A percentile compares a stretch with the other conserved stretches of the same genome.
Evolutionary conservation across 352 stramenopile species (phyloP).

Genomic region (Globisporangium viniferum): DNA sequence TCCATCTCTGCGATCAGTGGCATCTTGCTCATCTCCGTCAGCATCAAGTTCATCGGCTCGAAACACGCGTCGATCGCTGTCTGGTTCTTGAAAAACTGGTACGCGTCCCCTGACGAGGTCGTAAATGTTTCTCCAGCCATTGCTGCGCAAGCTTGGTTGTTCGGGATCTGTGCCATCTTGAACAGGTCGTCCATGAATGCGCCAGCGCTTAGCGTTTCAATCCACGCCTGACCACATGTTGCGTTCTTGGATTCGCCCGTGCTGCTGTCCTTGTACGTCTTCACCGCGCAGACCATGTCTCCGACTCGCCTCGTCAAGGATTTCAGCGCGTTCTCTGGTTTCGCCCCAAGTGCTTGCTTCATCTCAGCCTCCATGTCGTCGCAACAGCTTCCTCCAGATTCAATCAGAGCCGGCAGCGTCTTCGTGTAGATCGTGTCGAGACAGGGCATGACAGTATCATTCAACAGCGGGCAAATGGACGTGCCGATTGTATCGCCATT

Average conservation of each 20-base stretch:
- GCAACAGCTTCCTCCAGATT: conserved; percentile 27
- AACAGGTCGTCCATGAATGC: conserved; percentile 22
- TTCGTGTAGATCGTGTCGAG: conserved; percentile 27
- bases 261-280: conserved; percentile 9
- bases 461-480: conserved; percentile 30
- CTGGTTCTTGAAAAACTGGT: conserved; percentile 29
- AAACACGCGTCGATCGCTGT: conserved; percentile 33
- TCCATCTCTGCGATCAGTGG: conserved; percentile 21
- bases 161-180: conserved; percentile 32
- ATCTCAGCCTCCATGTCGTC: conserved; percentile 28
- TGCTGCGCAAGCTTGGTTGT: conserved; percentile 28
- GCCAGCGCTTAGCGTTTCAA: conserved; percentile 16
- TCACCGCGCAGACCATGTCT: conserved; percentile 31
- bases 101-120: conserved; percentile 20
- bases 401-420: conserved; percentile 25
- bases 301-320: conserved; percentile 20
- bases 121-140: conserved; percentile 33
- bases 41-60: conserved; percentile 30
- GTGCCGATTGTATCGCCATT: conserved; percentile 16
- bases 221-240: conserved; percentile 23
- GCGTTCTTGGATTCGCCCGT: conserved; percentile 19
- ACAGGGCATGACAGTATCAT: conserved; percentile 32
- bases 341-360: conserved; percentile 22
- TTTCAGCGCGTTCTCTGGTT: conserved; percentile 21
- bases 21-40: conserved; percentile 30